Conservation (phyloP, 306 rosid genomes). For the Cucurbita moschata region DNA sequence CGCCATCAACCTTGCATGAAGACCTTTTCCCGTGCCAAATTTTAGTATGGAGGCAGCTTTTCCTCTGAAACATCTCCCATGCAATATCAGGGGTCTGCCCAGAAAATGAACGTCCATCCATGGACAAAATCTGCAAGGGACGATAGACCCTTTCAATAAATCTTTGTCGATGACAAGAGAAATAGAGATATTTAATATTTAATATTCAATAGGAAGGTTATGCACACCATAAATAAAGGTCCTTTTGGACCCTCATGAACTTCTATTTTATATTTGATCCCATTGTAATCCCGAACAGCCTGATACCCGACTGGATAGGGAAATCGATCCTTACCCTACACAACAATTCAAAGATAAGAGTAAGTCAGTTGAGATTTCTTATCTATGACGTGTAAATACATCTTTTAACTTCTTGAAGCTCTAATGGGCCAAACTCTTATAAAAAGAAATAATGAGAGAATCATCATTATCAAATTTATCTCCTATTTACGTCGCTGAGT, state of each 20-base stretch:
- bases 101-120: conserved; percentile 51
- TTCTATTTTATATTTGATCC: conserved; percentile 54
- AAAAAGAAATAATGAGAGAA: background rate
- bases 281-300: conserved; percentile 55
- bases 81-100: conserved; percentile 85
- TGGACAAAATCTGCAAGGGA: conserved; percentile 40
- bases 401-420: background rate
- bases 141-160: background rate
- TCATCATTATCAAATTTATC: background rate
- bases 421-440: background rate
- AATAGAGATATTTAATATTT: background rate
- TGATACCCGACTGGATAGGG: conserved; percentile 77
- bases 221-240: conserved; percentile 59
- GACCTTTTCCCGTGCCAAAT: conserved; percentile 75
- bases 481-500: background rate
- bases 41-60: conserved; percentile 36
- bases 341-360: background rate
- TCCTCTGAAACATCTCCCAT: conserved; percentile 67
- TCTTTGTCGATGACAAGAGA: conserved; percentile 9
- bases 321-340: conserved; percentile 84
- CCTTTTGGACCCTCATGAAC: conserved; percentile 72
- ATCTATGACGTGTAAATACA: background rate
- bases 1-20: conserved; percentile 67
- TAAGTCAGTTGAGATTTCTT: background rate
- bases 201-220: conserved; percentile 9